Evolutionary conservation across 1,284 basidiomycete species (phyloP), one percentile per base, ranked within the genome.

Genomic region (Ustilago lituana): DNA sequence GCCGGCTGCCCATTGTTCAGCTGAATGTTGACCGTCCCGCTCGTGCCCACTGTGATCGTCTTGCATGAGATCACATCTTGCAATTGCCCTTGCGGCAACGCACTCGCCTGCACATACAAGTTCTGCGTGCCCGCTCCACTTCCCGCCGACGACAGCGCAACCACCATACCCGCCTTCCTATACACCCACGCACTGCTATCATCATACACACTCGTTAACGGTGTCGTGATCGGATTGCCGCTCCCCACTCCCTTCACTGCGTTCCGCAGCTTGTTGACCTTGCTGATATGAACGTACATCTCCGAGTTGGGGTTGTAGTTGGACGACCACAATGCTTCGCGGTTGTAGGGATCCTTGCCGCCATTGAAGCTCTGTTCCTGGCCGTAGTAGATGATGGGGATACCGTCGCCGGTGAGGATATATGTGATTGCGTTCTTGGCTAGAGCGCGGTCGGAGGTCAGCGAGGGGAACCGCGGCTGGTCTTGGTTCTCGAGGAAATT

Each of bases 401-500:
- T 85, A 22, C 87, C 87, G 55, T 84, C 85, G 44, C 80, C 82
- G 50, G 84, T 73, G 65, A 85, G 85, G 3, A 84, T 78, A 47
- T 80, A 85, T 3, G 84, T 80, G 35, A 83, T 81, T 4, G 85
- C 85, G 57, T 85, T 86, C 63, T 81, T 83, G 31, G 82, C 74
- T 17, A 85, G 76, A 10, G 59, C 15, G 6, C 23, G 58, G 29
- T 59, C 55, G 24, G 23, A 27, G 20, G 43, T 56, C 45, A 39
- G 74, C 64, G 41, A 61, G 22, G 83, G 82, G 44, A 84, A 92
- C 43, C 91, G 86, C 3, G 90, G 88, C 19, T 90, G 68, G 78
- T 92, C 91, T 73, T 92, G 91, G 82, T 92, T 92, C 82, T 92
- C 91, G 29, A 93, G 82, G 83, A 93, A 93, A 73, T 91, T 91